phyloP scores from a whole-genome alignment of 805 yeast genomes.

The Saturnispora mendoncae region DNA sequence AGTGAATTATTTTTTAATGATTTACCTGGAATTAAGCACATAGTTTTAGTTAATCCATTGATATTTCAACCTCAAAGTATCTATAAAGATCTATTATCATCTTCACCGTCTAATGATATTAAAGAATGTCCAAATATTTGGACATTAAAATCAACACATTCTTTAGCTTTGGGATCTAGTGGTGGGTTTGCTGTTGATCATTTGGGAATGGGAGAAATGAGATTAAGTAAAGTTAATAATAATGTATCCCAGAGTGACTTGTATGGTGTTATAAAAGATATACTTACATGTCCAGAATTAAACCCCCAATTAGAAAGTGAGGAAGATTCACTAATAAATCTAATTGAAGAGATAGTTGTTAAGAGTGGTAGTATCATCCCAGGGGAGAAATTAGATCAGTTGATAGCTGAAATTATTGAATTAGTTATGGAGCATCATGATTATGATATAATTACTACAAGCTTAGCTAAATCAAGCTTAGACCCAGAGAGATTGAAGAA shows the following conservation, averaged over 20 bases:
- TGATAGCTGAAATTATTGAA: background rate
- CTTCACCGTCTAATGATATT: no score
- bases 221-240: conserved; percentile 2
- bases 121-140: no score
- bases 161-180: background rate
- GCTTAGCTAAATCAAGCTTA: no score
- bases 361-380: background rate
- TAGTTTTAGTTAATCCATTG: background rate
- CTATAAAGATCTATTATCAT: background rate
- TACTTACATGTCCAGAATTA: background rate
- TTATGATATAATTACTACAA: no score
- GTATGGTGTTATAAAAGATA: background rate
- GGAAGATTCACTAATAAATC: background rate
- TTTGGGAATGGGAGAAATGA: conserved; percentile 6
- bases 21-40: background rate
- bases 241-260: background rate
- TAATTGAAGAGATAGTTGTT: background rate
- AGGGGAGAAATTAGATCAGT: background rate
- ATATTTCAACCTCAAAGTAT: background rate
- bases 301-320: background rate
- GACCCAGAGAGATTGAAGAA: background rate
- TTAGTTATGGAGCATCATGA: background rate
- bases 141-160: conserved; percentile 4
- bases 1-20: background rate
- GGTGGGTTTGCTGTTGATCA: conserved; percentile 5